Evolutionary conservation across 257 asterid species (phyloP).

Genomic region (Paulownia fortunei): DNA sequence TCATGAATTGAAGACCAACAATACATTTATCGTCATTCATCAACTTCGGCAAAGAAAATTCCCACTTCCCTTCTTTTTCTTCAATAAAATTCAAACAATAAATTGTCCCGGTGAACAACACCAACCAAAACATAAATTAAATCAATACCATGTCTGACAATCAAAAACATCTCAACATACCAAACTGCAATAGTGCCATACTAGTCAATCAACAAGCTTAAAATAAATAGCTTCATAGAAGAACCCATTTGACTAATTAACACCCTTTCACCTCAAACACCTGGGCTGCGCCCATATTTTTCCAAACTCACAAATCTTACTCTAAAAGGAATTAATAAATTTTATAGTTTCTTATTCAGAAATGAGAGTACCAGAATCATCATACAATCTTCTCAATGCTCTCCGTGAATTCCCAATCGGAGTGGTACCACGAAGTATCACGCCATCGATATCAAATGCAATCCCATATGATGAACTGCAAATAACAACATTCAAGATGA

Average conservation of each 20-base stretch:
- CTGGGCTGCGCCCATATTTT: background rate
- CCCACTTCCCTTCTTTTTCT: background rate
- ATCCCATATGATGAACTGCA: constrained; percentile 57
- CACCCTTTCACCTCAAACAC: background rate
- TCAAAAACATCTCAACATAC: background rate
- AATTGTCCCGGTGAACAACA: background rate
- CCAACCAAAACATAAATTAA: background rate
- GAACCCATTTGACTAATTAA: background rate
- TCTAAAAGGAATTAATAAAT: background rate
- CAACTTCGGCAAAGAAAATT: background rate
- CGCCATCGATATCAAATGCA: constrained; percentile 76
- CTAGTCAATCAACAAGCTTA: background rate
- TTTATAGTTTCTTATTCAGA: background rate
- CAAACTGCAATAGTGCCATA: background rate
- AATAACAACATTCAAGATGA: background rate
- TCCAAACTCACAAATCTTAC: background rate
- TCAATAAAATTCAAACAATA: background rate
- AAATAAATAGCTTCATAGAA: background rate
- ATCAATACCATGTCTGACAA: background rate
- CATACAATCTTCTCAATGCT: constrained; percentile 56
- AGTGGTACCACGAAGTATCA: constrained; percentile 54
- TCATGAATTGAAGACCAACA: background rate
- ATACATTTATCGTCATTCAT: background rate
- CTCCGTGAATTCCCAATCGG: constrained; percentile 64
- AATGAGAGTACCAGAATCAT: constrained; percentile 48